Conservation (phyloP, 352 stramenopile species). For the Thraustotheca clavata region DNA sequence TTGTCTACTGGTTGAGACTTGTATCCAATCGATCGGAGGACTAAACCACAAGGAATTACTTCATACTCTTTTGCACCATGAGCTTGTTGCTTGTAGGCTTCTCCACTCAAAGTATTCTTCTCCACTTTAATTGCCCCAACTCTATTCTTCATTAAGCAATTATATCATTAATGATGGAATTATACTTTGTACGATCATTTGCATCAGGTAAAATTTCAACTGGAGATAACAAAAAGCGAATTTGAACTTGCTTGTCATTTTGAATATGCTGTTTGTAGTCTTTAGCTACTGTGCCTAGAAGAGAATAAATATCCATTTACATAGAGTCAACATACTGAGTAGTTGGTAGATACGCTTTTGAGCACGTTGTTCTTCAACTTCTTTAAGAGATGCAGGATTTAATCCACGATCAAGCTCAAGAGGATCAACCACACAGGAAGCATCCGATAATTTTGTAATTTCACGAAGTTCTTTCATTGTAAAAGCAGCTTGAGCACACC, state of each 20-base stretch:
- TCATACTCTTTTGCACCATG: constrained; percentile 84
- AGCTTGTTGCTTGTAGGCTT: constrained; percentile 68
- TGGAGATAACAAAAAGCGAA: constrained; percentile 90
- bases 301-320: background rate
- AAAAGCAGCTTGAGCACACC: constrained; percentile 94
- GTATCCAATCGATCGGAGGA: constrained; percentile 87
- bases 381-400: constrained; percentile 73
- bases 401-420: constrained; percentile 83
- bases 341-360: constrained; percentile 83
- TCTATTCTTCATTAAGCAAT: background rate
- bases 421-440: constrained; percentile 78
- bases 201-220: constrained; percentile 53
- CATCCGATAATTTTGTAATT: constrained; percentile 71
- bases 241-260: constrained; percentile 29
- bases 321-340: constrained; percentile 28
- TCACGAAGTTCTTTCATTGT: constrained; percentile 96
- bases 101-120: constrained; percentile 81
- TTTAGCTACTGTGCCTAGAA: constrained; percentile 10
- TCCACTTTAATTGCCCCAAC: constrained; percentile 42
- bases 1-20: constrained; percentile 75
- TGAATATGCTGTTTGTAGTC: background rate
- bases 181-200: constrained; percentile 28
- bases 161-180: background rate
- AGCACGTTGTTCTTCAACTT: constrained; percentile 77
- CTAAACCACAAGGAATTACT: constrained; percentile 64